Conservation (phyloP, 768 basidiomycete genomes). For the Stropharia rugosoannulata region DNA sequence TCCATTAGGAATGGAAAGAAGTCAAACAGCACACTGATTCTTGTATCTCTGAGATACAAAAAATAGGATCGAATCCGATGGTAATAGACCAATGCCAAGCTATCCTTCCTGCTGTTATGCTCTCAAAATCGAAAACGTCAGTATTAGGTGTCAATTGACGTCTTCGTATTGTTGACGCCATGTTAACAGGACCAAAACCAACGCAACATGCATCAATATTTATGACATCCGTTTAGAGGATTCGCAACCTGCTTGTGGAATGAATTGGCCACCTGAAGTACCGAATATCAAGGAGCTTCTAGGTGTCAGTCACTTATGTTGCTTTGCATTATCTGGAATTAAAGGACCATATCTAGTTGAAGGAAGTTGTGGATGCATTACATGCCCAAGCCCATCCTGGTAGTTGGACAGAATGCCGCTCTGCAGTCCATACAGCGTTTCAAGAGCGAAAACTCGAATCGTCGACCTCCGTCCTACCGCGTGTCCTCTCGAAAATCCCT, state of each 20-base stretch:
- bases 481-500: slow-evolving; percentile 74
- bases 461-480: slow-evolving; percentile 74
- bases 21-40: slow-evolving; percentile 55
- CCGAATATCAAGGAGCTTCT: slow-evolving; percentile 74
- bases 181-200: slow-evolving; percentile 57
- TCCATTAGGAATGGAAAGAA: slow-evolving; percentile 56
- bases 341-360: slow-evolving; percentile 46
- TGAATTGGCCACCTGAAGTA: slow-evolving; percentile 97
- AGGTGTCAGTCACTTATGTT: slow-evolving; percentile 50
- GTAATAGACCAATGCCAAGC: slow-evolving; percentile 55
- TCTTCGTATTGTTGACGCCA: neutral
- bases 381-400: slow-evolving; percentile 79
- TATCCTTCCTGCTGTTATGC: slow-evolving; percentile 47
- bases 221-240: slow-evolving; percentile 95
- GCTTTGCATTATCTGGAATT: neutral
- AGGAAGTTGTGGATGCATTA: slow-evolving; percentile 77
- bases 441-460: slow-evolving; percentile 56
- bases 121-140: slow-evolving; percentile 39
- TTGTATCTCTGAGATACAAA: slow-evolving; percentile 52
- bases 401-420: slow-evolving; percentile 86
- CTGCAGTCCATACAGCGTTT: slow-evolving; percentile 64
- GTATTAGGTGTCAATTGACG: slow-evolving; percentile 9
- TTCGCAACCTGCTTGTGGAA: slow-evolving; percentile 82
- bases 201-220: slow-evolving; percentile 83
- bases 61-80: slow-evolving; percentile 57